Evolutionary conservation across 306 rosid genomes (phyloP), one percentile per base, ranked within the genome.

Genomic region (Prunus davidiana): DNA sequence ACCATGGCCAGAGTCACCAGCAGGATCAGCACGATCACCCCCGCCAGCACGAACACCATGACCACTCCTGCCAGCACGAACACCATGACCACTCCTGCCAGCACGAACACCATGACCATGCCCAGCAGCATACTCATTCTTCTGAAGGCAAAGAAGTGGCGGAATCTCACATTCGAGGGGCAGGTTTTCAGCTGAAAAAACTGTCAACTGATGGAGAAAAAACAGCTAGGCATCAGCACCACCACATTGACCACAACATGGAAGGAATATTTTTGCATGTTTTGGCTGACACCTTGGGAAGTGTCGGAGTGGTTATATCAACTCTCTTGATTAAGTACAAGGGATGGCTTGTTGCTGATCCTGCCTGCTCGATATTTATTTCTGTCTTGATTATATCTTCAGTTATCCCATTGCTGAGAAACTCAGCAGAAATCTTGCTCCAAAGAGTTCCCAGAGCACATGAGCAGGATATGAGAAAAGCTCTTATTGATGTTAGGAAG

Each of bases 211-310:
- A 70, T 18, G 72, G 76, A 13, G 83, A 78, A 50, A 79, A 73
- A 55, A 57, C 83, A 30, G 56, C 74, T 64, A 81, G 82, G 78
- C 93, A 86, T 55, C 83, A 67, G 22, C 97, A 90, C 74, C 93
- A 22, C 76, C 98, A 95, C 80, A 87, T 95, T 18, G 98, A 95
- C 86, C 98, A 92, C 92, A 95, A 95, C 75, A 95, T 95, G 98
- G 97, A 95, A 90, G 98, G 98, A 69, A 92, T 95, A 79, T 95
- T 92, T 80, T 80, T 95, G 82, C 98, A 95, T 64, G 97, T 95
- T 78, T 84, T 95, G 83, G 98, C 98, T 27, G 98, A 95, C 83
- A 95, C 98, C 4, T 6, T 95, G 86, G 98, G 98, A 58, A 95
- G 98, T 80, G 98, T 95, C 18, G 98, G 98, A 38, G 98, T 95